Percentiles rank a stretch among this genome's conserved stretches.
These are phyloP conservation scores for Polygonum aviculare DNA, from an alignment of 148 eudicot species.

Conservation along the genomic window DNA sequence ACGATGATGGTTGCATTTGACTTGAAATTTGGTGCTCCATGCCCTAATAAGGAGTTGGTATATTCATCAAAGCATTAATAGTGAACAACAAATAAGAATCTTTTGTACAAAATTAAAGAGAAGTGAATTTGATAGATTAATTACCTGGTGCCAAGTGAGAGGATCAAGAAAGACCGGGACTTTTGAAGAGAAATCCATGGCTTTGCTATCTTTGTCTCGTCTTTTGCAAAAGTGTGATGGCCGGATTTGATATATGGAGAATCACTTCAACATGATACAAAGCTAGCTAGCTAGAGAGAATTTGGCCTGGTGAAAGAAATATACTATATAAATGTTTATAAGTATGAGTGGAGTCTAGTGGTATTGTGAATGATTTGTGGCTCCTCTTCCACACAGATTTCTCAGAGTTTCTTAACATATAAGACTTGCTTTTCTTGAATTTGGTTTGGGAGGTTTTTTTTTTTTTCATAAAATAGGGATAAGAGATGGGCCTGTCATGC, in stretches of 20 bases:
- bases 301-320: neutral
- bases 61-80: neutral
- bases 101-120: neutral
- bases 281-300: neutral
- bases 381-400: neutral
- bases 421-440: neutral
- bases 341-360: neutral
- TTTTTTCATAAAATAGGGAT: neutral
- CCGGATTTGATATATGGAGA: neutral
- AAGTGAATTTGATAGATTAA: neutral
- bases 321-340: neutral
- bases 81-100: neutral
- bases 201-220: neutral
- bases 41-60: neutral
- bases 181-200: neutral
- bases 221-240: neutral
- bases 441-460: neutral
- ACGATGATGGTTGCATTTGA: neutral
- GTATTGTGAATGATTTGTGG: neutral
- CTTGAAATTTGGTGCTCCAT: neutral
- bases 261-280: neutral
- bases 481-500: slow-evolving; percentile 4
- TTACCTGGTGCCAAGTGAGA: slow-evolving; percentile 3
- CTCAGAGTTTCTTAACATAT: neutral
- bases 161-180: neutral